Conservation (phyloP, 2,329 filamentous ascomycete genomes). For the Mollisiaceae sp. region DNA sequence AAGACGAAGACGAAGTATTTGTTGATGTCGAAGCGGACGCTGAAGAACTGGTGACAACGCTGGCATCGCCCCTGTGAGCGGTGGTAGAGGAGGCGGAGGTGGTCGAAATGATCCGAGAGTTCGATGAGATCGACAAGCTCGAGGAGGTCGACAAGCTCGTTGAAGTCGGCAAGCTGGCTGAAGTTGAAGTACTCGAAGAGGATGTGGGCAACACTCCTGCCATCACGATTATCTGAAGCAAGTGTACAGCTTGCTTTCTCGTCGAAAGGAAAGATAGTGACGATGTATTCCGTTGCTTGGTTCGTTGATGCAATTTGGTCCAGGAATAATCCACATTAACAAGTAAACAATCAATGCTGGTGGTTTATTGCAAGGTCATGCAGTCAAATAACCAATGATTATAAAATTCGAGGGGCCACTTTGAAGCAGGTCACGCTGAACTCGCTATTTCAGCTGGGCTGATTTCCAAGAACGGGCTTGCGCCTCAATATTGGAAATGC, state of each 20-base stretch:
- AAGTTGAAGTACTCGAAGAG: too few relatives aligned
- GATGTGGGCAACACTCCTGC: too few relatives aligned
- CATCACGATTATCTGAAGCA: neutral
- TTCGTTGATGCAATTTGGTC: too few relatives aligned
- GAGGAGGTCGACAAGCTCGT: neutral
- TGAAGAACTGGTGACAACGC: too few relatives aligned
- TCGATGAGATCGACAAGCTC: neutral
- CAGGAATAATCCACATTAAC: too few relatives aligned
- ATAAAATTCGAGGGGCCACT: neutral
- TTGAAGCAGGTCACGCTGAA: neutral
- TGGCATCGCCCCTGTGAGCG: too few relatives aligned
- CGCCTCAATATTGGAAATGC: conserved; percentile 4
- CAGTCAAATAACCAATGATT: neutral
- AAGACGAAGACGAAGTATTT: neutral
- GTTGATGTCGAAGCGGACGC: too few relatives aligned
- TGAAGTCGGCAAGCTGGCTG: too few relatives aligned
- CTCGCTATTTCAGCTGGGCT: conserved; percentile 1
- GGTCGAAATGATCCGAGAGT: too few relatives aligned
- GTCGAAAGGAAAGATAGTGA: neutral
- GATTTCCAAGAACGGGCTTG: neutral
- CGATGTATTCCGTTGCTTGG: neutral
- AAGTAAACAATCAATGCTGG: too few relatives aligned
- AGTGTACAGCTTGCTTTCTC: neutral
- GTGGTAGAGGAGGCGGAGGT: too few relatives aligned
- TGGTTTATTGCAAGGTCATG: too few relatives aligned